Base-by-base conservation (phyloP, 2,329 filamentous ascomycete species). In the Daldinia sp. region DNA sequence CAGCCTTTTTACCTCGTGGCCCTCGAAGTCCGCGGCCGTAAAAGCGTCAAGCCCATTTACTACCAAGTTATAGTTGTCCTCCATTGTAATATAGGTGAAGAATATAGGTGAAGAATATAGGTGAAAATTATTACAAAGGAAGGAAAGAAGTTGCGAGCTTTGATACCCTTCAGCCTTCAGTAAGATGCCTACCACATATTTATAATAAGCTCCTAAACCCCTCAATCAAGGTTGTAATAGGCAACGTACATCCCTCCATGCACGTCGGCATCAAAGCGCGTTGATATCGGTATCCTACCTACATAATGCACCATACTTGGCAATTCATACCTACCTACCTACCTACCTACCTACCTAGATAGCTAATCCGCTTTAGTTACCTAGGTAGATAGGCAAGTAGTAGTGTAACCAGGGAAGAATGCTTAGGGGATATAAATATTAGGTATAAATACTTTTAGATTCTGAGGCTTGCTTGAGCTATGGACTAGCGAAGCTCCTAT, bases 1-100 rank as follows among this genome's bases (percentile, higher is more conserved):
- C 19, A 69, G 55, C 19, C 70, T 66, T 11, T 69, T 64, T 10
- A 7, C 6, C 8, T 72, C 64, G 11, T 63, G 58, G 4, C 45
- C 65, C 41, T 66, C 30, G 13, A 71, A 64, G 11, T 70, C 67
- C 9, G 32, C 54, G 6, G 37, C 30, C 23, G 37, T 57, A 15
- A 67, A 53, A 37, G 57, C 58, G 5, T 67, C 54, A 15, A 67
- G 61, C 41, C 25, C 49, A 3, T 52, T 25, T 29, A 53, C 3
- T 11, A 61, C 32, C 5, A 9, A 10, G 19, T 35, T 13, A 5
- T 35, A 32, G 4, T 13, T 50, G 1, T 48, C 39, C 25, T 13
- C 37, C 59, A 63, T 63, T 35, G 9, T 9, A n/a, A 35, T 41
- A 7, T 23, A 2, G 25, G 11, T 4, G 21, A 27, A 29, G 10